Conservation (phyloP, 1,284 basidiomycete genomes). For the Abortiporus biennis region DNA sequence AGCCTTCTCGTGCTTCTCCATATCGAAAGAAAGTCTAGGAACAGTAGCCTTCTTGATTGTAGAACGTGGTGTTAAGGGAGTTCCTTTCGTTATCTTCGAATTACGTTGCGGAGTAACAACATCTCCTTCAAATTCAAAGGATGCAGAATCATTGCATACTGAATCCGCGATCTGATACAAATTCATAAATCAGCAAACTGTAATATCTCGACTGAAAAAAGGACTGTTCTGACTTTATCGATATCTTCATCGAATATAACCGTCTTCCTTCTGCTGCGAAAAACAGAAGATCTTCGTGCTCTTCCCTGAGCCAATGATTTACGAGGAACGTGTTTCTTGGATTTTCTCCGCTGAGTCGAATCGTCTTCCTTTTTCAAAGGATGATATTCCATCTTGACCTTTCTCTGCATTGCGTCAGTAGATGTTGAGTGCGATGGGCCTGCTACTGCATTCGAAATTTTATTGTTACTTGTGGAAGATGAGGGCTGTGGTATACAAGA, state of each 20-base stretch:
- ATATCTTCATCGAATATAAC: conserved; percentile 16
- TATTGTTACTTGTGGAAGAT: too few relatives aligned
- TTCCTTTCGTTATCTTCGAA: conserved; percentile 11
- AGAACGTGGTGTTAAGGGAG: conserved; percentile 16
- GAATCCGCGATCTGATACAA: neutral
- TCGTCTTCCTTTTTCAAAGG: too few relatives aligned
- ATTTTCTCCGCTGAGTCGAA: too few relatives aligned
- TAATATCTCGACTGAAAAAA: too few relatives aligned
- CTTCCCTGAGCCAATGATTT: too few relatives aligned
- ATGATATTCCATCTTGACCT: too few relatives aligned
- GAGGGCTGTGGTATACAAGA: too few relatives aligned
- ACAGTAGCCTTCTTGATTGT: conserved; percentile 14
- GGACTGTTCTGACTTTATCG: conserved; percentile 12
- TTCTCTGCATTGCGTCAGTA: too few relatives aligned
- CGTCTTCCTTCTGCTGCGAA: conserved; percentile 9
- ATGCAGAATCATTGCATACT: conserved; percentile 19
- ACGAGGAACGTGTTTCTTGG: too few relatives aligned
- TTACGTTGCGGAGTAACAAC: conserved; percentile 7
- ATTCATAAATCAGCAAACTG: neutral
- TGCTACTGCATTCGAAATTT: too few relatives aligned
- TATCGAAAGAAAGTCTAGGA: conserved; percentile 18
- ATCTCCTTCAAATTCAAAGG: conserved; percentile 11
- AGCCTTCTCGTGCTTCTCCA: conserved; percentile 13
- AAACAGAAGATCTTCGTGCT: conserved; percentile 18
- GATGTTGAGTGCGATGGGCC: too few relatives aligned